Evolutionary conservation across 2,329 filamentous ascomycete species (phyloP).

Genomic region (Thermoascus crustaceus): DNA sequence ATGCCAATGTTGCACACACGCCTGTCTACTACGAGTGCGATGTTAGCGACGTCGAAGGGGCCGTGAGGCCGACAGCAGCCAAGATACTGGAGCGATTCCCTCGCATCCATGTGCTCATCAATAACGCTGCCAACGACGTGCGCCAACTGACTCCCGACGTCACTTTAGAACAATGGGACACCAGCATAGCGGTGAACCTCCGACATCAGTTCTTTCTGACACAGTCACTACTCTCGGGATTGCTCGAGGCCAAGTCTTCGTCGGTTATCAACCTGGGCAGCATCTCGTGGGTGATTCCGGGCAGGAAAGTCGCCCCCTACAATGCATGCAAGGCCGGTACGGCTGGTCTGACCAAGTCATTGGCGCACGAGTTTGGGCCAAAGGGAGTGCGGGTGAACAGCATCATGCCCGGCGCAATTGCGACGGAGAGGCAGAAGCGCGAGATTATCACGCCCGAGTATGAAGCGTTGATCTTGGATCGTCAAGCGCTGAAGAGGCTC

Average conservation of each 20-base stretch:
- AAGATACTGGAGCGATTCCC: conserved; percentile 21
- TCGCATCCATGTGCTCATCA: conserved; percentile 27
- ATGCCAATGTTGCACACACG: conserved; percentile 3
- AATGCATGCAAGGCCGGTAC: conserved; percentile 34
- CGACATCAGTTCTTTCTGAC: conserved; percentile 40
- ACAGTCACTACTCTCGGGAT: conserved; percentile 30
- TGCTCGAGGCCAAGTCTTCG: conserved; percentile 22
- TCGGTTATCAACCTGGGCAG: conserved; percentile 37
- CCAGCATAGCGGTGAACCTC: conserved; percentile 39
- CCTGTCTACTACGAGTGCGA: conserved; percentile 39
- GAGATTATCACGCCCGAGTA: conserved; percentile 39
- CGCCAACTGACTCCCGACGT: conserved; percentile 17
- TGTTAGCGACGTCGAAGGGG: conserved; percentile 27
- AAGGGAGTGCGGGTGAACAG: conserved; percentile 39
- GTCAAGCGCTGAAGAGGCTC: conserved; percentile 38
- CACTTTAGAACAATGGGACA: conserved; percentile 37
- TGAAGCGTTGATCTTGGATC: conserved; percentile 24
- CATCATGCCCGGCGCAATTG: conserved; percentile 44
- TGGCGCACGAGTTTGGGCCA: conserved; percentile 30
- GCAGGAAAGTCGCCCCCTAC: conserved; percentile 26
- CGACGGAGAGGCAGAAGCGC: conserved; percentile 38
- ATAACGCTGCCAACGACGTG: conserved; percentile 25
- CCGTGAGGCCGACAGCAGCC: conserved; percentile 20
- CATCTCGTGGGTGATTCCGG: conserved; percentile 33
- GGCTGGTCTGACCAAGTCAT: conserved; percentile 32